phyloP scores from a whole-genome alignment of 768 basidiomycete species.

The Kwoniella dejecticola region DNA sequence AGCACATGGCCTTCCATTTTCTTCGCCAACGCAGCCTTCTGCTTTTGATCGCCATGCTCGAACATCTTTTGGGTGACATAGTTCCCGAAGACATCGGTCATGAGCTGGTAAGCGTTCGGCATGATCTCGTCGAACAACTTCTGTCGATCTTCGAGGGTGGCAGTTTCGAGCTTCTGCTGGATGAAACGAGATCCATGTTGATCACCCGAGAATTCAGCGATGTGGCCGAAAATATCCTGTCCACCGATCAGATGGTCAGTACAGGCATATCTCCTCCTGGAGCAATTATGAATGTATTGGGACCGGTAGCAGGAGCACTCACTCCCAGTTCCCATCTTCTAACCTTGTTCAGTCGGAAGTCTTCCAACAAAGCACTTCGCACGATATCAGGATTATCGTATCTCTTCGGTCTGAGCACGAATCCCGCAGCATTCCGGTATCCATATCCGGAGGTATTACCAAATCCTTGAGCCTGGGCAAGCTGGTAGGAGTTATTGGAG shows the following conservation, averaged over 20 bases:
- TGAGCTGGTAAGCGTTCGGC: slow-evolving; percentile 73
- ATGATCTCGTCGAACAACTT: slow-evolving; percentile 83
- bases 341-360: slow-evolving; percentile 75
- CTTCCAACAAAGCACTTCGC: slow-evolving; percentile 76
- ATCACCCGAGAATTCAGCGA: slow-evolving; percentile 90
- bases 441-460: not conserved
- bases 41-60: slow-evolving; percentile 76
- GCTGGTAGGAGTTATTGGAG: not conserved
- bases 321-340: slow-evolving; percentile 81
- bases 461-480: slow-evolving; percentile 1
- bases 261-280: too few relatives aligned
- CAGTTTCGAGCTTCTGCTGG: slow-evolving; percentile 78
- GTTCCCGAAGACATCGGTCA: slow-evolving; percentile 94
- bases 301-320: too few relatives aligned
- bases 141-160: slow-evolving; percentile 76
- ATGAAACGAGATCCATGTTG: slow-evolving; percentile 99
- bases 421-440: slow-evolving; percentile 1
- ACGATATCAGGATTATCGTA: slow-evolving; percentile 46
- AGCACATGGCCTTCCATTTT: slow-evolving; percentile 78
- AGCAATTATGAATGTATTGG: too few relatives aligned
- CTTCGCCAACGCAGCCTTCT: slow-evolving; percentile 69
- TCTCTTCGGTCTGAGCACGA: slow-evolving; percentile 13
- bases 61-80: slow-evolving; percentile 94
- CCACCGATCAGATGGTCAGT: not conserved
- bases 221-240: slow-evolving; percentile 80